Evolutionary conservation across 805 yeast genomes (phyloP).

Genomic region (Gaillardinia entomophila): DNA sequence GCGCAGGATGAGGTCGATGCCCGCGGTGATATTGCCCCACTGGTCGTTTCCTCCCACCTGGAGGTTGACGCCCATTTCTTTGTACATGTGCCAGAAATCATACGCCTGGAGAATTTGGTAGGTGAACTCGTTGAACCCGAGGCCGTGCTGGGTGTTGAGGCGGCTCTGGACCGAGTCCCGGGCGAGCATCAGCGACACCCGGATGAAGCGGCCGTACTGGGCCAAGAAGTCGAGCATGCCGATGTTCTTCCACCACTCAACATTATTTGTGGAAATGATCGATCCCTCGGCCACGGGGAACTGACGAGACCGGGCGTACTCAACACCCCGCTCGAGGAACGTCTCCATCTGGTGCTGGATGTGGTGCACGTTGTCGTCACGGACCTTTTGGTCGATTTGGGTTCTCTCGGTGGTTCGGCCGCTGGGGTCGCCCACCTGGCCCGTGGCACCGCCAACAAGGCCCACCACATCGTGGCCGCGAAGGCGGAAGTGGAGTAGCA

Average conservation of each 20-base stretch:
- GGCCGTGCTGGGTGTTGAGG: slow-evolving; percentile 60
- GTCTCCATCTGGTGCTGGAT: slow-evolving; percentile 57
- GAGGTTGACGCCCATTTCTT: slow-evolving; percentile 50
- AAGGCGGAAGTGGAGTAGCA: slow-evolving; percentile 73
- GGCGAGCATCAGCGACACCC: slow-evolving; percentile 82
- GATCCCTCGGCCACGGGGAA: slow-evolving; percentile 16
- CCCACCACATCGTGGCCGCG: slow-evolving; percentile 84
- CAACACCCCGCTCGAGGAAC: slow-evolving; percentile 58
- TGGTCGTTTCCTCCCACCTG: slow-evolving; percentile 98
- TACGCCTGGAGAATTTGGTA: slow-evolving; percentile 92
- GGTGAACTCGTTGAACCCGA: slow-evolving; percentile 91
- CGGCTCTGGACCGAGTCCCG: slow-evolving; percentile 83
- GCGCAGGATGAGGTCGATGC: slow-evolving; percentile 78
- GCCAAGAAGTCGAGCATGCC: slow-evolving; percentile 74
- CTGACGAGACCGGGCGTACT: slow-evolving; percentile 53
- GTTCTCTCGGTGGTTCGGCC: slow-evolving; percentile 78
- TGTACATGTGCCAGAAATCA: slow-evolving; percentile 81
- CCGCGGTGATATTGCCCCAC: slow-evolving; percentile 98
- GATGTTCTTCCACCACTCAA: slow-evolving; percentile 80
- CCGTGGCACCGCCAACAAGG: slow-evolving; percentile 93
- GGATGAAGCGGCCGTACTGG: slow-evolving; percentile 67
- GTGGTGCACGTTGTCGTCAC: slow-evolving; percentile 50
- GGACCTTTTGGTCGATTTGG: slow-evolving; percentile 44
- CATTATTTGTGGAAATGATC: slow-evolving; percentile 55
- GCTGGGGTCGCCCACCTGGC: slow-evolving; percentile 94